These are phyloP conservation scores for Gossypium gossypioides DNA, from an alignment of 441 rosid genomes.

Conservation along the genomic window DNA sequence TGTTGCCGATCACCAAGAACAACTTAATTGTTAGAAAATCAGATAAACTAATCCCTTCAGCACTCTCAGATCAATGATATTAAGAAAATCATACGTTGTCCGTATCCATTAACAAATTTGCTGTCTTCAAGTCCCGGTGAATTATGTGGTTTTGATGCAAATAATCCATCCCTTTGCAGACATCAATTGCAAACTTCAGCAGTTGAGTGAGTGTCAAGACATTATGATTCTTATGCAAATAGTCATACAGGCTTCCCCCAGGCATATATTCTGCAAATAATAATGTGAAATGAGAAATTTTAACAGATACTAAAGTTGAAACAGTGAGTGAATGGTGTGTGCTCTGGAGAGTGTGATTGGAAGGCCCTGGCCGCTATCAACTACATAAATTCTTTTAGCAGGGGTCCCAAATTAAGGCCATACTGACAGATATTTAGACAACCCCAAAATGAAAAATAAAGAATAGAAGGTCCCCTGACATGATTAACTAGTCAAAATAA, in stretches of 20 bases:
- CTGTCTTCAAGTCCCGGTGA: conserved; percentile 75
- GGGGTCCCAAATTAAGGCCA: neutral
- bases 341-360: neutral
- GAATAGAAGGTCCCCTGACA: neutral
- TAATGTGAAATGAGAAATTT: conserved; percentile 11
- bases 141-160: conserved; percentile 65
- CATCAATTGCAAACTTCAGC: conserved; percentile 59
- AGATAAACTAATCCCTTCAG: neutral
- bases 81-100: conserved; percentile 31
- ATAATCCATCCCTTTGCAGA: conserved; percentile 69
- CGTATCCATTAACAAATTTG: conserved; percentile 64
- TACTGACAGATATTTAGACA: neutral
- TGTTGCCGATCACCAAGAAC: conserved; percentile 7
- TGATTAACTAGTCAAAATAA: neutral
- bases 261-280: conserved; percentile 63
- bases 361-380: neutral
- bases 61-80: neutral
- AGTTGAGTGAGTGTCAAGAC: conserved; percentile 41
- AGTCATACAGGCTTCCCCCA: conserved; percentile 65
- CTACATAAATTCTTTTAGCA: neutral
- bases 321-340: neutral
- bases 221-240: conserved; percentile 52
- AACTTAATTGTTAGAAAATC: neutral
- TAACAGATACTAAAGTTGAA: neutral
- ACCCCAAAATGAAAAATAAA: neutral